These are phyloP conservation scores for Ophiocordyceps sinensis DNA, from an alignment of 2,329 filamentous ascomycete species.

Conservation along the genomic window DNA sequence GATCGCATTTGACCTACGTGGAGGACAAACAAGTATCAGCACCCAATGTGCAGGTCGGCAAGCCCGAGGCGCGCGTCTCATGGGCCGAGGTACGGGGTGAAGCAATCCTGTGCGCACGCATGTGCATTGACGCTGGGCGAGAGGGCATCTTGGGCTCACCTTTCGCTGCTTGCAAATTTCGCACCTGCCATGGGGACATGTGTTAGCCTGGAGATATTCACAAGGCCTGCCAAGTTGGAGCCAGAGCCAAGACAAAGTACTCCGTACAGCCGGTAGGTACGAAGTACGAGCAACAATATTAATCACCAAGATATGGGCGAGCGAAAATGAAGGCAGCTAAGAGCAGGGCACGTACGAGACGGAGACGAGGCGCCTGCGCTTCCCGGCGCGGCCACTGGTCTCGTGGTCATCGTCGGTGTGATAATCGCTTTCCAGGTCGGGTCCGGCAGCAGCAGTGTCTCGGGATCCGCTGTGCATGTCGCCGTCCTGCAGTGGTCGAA, in stretches of 20 bases:
- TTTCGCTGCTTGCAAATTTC: constrained; percentile 73
- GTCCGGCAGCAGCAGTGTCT: constrained; percentile 9
- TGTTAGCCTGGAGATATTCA: constrained; percentile 19
- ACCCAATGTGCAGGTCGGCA: not conserved
- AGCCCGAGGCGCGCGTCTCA: not conserved
- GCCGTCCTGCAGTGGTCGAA: not conserved
- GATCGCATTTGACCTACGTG: constrained; percentile 57
- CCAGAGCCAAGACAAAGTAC: no score
- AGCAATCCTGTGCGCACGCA: no score
- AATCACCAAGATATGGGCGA: not conserved
- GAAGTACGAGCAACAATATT: no score
- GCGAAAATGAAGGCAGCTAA: not conserved
- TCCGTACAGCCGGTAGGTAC: no score
- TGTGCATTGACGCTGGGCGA: not conserved
- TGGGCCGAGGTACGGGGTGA: not conserved
- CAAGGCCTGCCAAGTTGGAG: not conserved
- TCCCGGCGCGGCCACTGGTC: constrained; percentile 26
- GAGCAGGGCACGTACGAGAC: constrained; percentile 30
- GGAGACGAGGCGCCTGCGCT: constrained; percentile 46
- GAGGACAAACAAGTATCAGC: no score
- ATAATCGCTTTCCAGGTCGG: constrained; percentile 33
- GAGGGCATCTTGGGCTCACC: constrained; percentile 25
- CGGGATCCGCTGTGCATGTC: constrained; percentile 10
- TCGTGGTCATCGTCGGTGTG: constrained; percentile 31
- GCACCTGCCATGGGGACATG: constrained; percentile 32